These are phyloP conservation scores for Penicillium thymicola DNA, from an alignment of 2,329 filamentous ascomycete genomes.

Conservation along the genomic window DNA sequence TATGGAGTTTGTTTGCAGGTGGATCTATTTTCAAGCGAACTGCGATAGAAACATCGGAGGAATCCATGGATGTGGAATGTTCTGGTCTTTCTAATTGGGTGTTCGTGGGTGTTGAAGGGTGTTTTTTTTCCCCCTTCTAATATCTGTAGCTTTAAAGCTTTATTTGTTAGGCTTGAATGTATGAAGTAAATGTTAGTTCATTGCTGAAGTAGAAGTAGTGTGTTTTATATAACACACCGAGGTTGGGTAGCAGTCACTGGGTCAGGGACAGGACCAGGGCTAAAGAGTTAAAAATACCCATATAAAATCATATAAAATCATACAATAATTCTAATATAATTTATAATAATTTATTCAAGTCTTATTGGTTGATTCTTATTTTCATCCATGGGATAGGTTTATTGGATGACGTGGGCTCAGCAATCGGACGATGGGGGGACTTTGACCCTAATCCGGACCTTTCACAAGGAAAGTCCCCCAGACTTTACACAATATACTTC, in stretches of 20 bases:
- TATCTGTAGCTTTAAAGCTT: background rate
- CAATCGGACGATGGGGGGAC: background rate
- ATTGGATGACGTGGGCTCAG: slow-evolving; percentile 2
- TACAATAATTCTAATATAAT: background rate
- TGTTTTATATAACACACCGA: background rate
- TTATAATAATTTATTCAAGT: background rate
- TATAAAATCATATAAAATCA: no score
- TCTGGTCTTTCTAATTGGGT: background rate
- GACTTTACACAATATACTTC: background rate
- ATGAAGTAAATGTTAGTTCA: background rate
- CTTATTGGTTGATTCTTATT: background rate
- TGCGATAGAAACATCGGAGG: background rate
- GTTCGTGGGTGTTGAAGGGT: background rate
- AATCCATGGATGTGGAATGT: background rate
- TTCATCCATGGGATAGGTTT: no score
- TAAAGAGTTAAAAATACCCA: background rate
- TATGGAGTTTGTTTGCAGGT: slow-evolving; percentile 5
- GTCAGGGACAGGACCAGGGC: slow-evolving; percentile 5
- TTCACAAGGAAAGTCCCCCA: background rate
- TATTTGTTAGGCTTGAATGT: background rate
- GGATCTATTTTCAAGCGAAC: slow-evolving; percentile 4
- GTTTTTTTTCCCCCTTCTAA: background rate
- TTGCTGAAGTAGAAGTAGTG: background rate
- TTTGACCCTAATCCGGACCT: background rate
- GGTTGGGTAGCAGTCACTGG: background rate